Evolutionary conservation across 2,329 filamentous ascomycete genomes (phyloP).

Genomic region (Penicillium sp.): DNA sequence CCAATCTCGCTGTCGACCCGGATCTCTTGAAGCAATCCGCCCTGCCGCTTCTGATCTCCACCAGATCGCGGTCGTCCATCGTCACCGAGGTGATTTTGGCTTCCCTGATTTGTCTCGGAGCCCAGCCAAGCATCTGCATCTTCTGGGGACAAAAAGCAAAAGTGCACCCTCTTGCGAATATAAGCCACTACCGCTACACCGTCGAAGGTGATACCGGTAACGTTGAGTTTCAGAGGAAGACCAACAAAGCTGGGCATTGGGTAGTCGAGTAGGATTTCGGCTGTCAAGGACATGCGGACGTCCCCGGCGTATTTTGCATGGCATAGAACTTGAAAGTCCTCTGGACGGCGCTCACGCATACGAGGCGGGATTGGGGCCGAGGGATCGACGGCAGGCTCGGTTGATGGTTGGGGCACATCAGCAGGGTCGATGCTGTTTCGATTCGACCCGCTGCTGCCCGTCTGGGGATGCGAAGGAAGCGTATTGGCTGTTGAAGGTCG

Average conservation of each 20-base stretch:
- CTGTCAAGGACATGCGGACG: slow-evolving; percentile 79
- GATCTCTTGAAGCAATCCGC: slow-evolving; percentile 83
- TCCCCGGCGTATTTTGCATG: slow-evolving; percentile 86
- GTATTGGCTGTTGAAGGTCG: slow-evolving; percentile 43
- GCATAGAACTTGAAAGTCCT: slow-evolving; percentile 90
- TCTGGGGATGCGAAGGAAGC: slow-evolving; percentile 25
- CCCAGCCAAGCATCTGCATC: slow-evolving; percentile 72
- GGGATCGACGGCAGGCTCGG: slow-evolving; percentile 19
- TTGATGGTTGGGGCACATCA: slow-evolving; percentile 20
- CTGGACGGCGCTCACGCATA: slow-evolving; percentile 67
- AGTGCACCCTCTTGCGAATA: slow-evolving; percentile 82
- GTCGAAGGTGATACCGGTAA: slow-evolving; percentile 91
- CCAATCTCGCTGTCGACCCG: slow-evolving; percentile 97
- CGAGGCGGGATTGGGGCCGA: slow-evolving; percentile 43
- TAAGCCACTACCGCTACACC: slow-evolving; percentile 88
- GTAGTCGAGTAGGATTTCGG: slow-evolving; percentile 93
- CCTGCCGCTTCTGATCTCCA: slow-evolving; percentile 50
- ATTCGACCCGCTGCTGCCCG: slow-evolving; percentile 24
- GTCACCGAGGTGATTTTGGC: slow-evolving; percentile 19
- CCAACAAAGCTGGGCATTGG: slow-evolving; percentile 98
- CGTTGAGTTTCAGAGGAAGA: slow-evolving; percentile 88
- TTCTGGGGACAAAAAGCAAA: slow-evolving; percentile 89
- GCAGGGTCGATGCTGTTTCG: slow-evolving; percentile 24
- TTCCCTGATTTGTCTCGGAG: slow-evolving; percentile 39
- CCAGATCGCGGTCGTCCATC: slow-evolving; percentile 31